These are phyloP conservation scores for Fragaria vesca DNA, from an alignment of 306 rosid genomes.

Conservation along the genomic window DNA sequence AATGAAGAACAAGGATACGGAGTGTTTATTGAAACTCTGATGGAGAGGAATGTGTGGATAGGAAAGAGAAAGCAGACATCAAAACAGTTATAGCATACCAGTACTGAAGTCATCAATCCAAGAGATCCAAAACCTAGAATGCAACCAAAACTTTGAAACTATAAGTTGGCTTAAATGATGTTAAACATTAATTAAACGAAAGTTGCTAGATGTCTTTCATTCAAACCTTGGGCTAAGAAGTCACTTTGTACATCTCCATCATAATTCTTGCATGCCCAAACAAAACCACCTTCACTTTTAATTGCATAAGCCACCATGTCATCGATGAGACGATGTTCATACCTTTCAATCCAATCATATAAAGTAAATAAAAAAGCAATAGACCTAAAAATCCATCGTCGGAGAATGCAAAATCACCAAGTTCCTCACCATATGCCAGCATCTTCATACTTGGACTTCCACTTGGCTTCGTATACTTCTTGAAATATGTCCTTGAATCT, in stretches of 20 bases:
- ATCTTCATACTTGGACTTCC: conserved; percentile 93
- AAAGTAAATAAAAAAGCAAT: conserved; percentile 18
- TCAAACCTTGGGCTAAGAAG: conserved; percentile 74
- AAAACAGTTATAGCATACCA: conserved; percentile 49
- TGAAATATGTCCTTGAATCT: conserved; percentile 99
- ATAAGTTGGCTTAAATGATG: neutral
- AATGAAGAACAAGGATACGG: neutral
- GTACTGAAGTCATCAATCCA: conserved; percentile 98
- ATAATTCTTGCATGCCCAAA: conserved; percentile 21
- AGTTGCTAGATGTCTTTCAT: neutral
- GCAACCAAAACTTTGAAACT: conserved; percentile 27
- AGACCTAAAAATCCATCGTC: conserved; percentile 10
- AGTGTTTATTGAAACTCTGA: neutral
- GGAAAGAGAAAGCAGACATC: neutral
- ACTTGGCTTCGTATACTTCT: conserved; percentile 89
- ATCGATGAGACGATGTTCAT: conserved; percentile 97
- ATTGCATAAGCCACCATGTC: conserved; percentile 98
- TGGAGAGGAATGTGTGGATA: neutral
- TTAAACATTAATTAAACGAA: neutral
- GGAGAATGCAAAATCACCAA: neutral
- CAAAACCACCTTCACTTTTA: conserved; percentile 99
- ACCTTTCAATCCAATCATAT: conserved; percentile 52
- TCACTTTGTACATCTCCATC: conserved; percentile 48
- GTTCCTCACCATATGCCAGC: conserved; percentile 88
- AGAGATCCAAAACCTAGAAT: conserved; percentile 90